Base-by-base conservation (phyloP, 345 rosid species). In the Trapa bicornis region DNA sequence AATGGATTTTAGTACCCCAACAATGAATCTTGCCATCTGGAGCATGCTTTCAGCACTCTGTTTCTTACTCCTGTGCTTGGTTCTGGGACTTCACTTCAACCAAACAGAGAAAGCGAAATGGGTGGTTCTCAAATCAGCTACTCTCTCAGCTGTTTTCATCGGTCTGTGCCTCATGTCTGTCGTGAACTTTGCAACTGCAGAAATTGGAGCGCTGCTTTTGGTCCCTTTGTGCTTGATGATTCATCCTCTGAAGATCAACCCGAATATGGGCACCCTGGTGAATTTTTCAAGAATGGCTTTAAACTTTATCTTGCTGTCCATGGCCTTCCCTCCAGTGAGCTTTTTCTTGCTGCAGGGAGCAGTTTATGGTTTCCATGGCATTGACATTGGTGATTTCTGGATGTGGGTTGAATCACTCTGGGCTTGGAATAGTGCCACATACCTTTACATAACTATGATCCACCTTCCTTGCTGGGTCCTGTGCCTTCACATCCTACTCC, bases 361-460 rank as follows among this genome's bases (percentile, higher is more conserved):
- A 57, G 64, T 83, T 33, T 80, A 78, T 71, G 91, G 89, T 37
- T 71, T 78, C 16, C 61, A 66, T 39, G 76, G 81, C 73, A 53
- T 77, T 66, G 60, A 76, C 32, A 72, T 83, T 39, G 89, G 85
- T 29, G 89, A 87, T 56, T 89, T 88, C 79, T 91, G 99, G 99
- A 77, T 60, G 43, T 91, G 97, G 96, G 69, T 87, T 61, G 95
- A 89, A 71, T 85, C 91, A 53, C 82, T 94, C 12, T 89, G 93
- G 96, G 85, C 80, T 35, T 94, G 99, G 97, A 87, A 85, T 79
- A 91, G 96, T 75, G 96, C 99, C 6, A 94, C 97, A 10, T 94
- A 89, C 84, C 81, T 94, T 64, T 94, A 81, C 71, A 81, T 91
- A 64, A 86, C 95, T 78, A 81, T 87, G 86, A 83, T 87, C 43